phyloP scores from a whole-genome alignment of 176 grass and related monocot genomes.

The Otatea glauca region DNA sequence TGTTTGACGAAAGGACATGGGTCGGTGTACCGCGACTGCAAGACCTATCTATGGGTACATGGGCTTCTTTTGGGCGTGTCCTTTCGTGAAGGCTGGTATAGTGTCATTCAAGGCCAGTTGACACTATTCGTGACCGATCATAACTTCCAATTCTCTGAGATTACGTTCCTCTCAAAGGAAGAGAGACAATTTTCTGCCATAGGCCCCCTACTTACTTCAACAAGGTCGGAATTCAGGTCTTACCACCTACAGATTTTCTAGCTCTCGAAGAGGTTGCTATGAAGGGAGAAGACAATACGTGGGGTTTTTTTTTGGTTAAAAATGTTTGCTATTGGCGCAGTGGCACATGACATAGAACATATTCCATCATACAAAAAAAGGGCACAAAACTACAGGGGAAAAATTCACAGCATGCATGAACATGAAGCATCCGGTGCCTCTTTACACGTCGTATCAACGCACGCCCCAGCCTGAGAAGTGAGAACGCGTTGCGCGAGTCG shows the following conservation, averaged over 20 bases:
- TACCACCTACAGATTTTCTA: neutral
- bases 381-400: neutral
- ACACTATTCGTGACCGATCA: neutral
- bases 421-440: neutral
- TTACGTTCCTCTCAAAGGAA: neutral
- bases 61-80: no score
- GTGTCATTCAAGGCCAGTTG: neutral
- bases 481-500: constrained; percentile 11
- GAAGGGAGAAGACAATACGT: neutral
- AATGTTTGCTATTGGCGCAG: no score
- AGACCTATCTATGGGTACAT: neutral
- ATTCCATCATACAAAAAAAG: neutral
- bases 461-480: neutral
- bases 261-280: neutral
- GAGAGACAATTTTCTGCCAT: neutral
- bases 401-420: neutral
- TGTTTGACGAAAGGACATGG: neutral
- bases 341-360: neutral
- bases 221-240: neutral
- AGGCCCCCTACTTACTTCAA: neutral
- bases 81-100: neutral
- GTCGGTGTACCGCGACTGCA: no score
- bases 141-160: neutral
- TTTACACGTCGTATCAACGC: neutral
- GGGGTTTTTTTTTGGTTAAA: neutral